phyloP scores from a whole-genome alignment of 768 basidiomycete genomes.

The Xerocomus potaroensis region DNA sequence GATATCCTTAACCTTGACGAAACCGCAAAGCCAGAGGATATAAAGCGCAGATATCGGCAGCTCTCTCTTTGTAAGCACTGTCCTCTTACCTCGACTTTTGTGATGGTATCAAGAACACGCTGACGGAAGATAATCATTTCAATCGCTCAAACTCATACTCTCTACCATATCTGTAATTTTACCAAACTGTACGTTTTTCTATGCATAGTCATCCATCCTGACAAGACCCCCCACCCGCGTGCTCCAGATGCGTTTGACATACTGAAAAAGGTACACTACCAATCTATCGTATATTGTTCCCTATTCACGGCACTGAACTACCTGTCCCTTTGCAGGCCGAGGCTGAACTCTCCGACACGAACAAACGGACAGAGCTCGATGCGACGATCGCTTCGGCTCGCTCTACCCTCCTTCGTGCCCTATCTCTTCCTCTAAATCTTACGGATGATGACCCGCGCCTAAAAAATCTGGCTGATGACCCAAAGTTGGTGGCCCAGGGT shows the following conservation, averaged over 20 bases:
- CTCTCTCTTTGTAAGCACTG: conserved; percentile 71
- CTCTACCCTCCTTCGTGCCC: conserved; percentile 54
- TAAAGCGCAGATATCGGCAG: conserved; percentile 87
- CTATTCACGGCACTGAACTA: neutral
- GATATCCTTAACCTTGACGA: conserved; percentile 84
- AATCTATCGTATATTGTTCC: too few relatives aligned
- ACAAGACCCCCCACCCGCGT: conserved; percentile 86
- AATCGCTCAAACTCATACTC: neutral
- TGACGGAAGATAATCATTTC: conserved; percentile 15
- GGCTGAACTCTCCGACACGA: conserved; percentile 73
- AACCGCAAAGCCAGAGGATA: conserved; percentile 66
- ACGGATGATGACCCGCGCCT: conserved; percentile 57
- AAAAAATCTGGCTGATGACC: conserved; percentile 37
- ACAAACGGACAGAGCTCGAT: conserved; percentile 77
- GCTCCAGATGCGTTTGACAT: conserved; percentile 93
- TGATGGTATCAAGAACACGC: conserved; percentile 13
- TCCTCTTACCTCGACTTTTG: conserved; percentile 6
- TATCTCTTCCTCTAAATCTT: conserved; percentile 57
- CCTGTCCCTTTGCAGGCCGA: conserved; percentile 55
- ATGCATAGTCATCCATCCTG: conserved; percentile 89
- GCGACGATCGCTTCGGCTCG: conserved; percentile 77
- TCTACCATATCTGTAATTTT: neutral
- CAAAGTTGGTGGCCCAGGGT: conserved; percentile 30
- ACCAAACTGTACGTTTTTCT: conserved; percentile 39
- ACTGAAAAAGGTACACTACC: conserved; percentile 72